Percentiles rank a stretch among this genome's conserved stretches.
Evolutionary conservation across 345 rosid genomes (phyloP).

Genomic region (Citropsis articulata): DNA sequence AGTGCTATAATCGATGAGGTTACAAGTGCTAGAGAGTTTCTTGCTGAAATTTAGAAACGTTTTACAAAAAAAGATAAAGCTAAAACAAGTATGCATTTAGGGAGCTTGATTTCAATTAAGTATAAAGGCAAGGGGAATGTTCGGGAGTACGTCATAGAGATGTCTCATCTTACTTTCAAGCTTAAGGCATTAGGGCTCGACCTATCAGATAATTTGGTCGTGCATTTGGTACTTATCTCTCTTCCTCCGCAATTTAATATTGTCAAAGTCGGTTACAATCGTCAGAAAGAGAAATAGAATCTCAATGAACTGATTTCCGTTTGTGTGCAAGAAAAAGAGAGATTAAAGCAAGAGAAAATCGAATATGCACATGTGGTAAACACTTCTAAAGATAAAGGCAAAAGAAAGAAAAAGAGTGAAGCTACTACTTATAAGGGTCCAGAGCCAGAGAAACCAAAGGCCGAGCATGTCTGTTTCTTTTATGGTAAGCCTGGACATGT

Average conservation of each 20-base stretch:
- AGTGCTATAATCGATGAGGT: too few relatives aligned
- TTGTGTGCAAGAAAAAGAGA: neutral
- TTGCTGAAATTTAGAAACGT: too few relatives aligned
- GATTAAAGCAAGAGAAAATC: neutral
- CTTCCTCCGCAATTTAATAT: neutral
- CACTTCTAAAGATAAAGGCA: neutral
- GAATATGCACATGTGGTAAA: neutral
- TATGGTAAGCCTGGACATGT: too few relatives aligned
- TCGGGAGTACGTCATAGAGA: too few relatives aligned
- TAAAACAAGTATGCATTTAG: too few relatives aligned
- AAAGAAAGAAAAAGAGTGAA: neutral
- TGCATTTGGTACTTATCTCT: neutral
- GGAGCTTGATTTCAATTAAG: too few relatives aligned
- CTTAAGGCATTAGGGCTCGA: neutral
- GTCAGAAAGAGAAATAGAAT: neutral
- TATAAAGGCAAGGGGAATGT: too few relatives aligned
- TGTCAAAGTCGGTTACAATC: neutral
- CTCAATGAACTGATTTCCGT: neutral
- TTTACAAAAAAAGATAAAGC: too few relatives aligned
- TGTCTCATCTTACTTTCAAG: neutral
- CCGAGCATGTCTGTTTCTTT: too few relatives aligned
- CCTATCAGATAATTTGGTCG: neutral
- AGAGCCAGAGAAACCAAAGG: too few relatives aligned
- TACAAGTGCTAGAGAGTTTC: too few relatives aligned
- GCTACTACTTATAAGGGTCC: neutral